Evolutionary conservation across 1,139 yeast genomes (phyloP).

Genomic region (Lodderomyces oxycetoniae): DNA sequence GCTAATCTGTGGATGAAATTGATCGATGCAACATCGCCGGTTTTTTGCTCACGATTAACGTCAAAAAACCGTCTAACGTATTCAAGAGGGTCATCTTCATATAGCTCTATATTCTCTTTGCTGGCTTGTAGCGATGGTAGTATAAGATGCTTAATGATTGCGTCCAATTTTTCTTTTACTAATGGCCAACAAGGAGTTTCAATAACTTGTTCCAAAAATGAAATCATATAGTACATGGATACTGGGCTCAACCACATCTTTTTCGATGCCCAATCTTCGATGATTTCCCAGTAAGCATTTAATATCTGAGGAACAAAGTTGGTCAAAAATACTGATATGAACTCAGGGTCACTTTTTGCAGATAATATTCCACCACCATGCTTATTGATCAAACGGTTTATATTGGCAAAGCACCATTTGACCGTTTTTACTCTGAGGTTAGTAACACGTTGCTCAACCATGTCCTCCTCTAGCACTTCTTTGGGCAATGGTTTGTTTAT

Average conservation of each 20-base stretch:
- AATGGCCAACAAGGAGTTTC: constrained; percentile 52
- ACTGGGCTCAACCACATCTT: constrained; percentile 59
- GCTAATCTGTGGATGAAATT: constrained; percentile 58
- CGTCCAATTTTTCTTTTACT: constrained; percentile 53
- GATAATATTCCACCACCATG: constrained; percentile 49
- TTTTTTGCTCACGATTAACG: constrained; percentile 63
- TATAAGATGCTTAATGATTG: constrained; percentile 54
- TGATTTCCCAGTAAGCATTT: constrained; percentile 53
- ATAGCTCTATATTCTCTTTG: constrained; percentile 53
- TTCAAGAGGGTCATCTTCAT: constrained; percentile 71
- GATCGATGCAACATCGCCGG: constrained; percentile 79
- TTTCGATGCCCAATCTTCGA: constrained; percentile 55
- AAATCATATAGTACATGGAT: constrained; percentile 56
- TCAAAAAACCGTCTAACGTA: constrained; percentile 68
- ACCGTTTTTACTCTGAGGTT: constrained; percentile 56
- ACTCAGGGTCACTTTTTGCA: constrained; percentile 32
- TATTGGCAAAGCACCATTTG: constrained; percentile 72
- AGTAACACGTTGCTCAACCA: constrained; percentile 27
- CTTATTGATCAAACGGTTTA: constrained; percentile 53
- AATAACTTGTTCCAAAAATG: constrained; percentile 60
- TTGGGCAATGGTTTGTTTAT: constrained; percentile 43
- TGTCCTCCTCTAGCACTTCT: constrained; percentile 34
- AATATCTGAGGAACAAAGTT: constrained; percentile 60
- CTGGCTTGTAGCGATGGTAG: constrained; percentile 60
- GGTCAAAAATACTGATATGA: constrained; percentile 43